Percentiles rank a stretch among this genome's conserved stretches.
phyloP scores from a whole-genome alignment of 2,329 filamentous ascomycete species.

The Fusarium euwallaceae region DNA sequence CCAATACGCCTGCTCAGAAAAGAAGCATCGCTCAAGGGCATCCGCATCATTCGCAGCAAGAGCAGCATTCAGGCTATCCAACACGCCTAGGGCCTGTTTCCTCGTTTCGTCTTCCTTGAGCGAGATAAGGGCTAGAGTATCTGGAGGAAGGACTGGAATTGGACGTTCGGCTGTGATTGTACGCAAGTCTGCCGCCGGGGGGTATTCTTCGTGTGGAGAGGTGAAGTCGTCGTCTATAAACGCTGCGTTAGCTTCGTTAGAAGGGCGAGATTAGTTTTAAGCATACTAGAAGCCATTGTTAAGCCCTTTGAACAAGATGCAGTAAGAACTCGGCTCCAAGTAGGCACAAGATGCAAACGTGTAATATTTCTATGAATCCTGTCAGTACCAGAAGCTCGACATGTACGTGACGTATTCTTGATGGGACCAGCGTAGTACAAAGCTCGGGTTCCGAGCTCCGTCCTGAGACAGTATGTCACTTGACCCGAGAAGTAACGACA shows the following conservation, averaged over 20 bases:
- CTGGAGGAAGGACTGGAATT: background rate
- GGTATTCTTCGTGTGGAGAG: conserved; percentile 1
- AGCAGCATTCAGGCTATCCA: conserved; percentile 13
- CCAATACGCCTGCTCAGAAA: conserved; percentile 27
- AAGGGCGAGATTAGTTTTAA: too few species aligned
- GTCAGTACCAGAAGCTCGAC: background rate
- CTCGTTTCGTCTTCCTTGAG: background rate
- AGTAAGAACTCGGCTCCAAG: background rate
- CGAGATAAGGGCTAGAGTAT: background rate
- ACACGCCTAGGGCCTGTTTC: background rate
- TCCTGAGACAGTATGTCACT: background rate
- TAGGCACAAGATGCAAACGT: background rate
- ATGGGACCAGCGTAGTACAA: background rate
- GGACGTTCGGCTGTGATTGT: conserved; percentile 19
- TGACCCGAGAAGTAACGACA: background rate
- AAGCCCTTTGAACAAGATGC: background rate
- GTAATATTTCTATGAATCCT: background rate
- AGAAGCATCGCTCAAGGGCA: conserved; percentile 17
- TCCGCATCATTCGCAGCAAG: background rate
- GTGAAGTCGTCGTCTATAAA: background rate
- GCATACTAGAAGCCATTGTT: background rate
- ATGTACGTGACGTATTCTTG: background rate
- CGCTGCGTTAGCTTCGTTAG: too few species aligned
- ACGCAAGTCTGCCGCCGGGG: conserved; percentile 5
- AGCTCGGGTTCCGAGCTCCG: background rate